Conservation (phyloP, 2,329 filamentous ascomycete genomes). For the Cladobotryum protrusum region DNA sequence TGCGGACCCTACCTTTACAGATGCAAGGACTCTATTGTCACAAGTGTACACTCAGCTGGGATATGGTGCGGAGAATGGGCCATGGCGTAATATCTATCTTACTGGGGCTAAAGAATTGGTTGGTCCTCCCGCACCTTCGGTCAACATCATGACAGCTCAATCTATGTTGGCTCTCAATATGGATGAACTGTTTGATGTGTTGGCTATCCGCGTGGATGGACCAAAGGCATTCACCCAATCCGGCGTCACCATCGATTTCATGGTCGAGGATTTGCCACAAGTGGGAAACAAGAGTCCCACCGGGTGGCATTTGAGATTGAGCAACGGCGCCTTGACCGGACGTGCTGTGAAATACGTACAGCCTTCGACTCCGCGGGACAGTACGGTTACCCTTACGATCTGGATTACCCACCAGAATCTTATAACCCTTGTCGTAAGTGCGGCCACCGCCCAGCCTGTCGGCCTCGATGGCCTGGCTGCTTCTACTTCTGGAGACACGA, state of each 20-base stretch:
- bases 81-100: constrained; percentile 6
- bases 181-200: not conserved
- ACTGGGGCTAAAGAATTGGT: constrained; percentile 21
- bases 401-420: not conserved
- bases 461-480: not conserved
- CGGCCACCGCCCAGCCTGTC: not conserved
- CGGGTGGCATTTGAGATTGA: constrained; percentile 6
- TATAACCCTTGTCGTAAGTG: not conserved
- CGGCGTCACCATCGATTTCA: constrained; percentile 3
- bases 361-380: not conserved
- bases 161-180: not conserved
- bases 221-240: not conserved
- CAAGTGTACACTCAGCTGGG: constrained; percentile 19
- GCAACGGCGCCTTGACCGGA: constrained; percentile 9
- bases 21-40: constrained; percentile 21
- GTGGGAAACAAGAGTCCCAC: not conserved
- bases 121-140: not conserved
- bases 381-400: not conserved
- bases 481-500: not conserved
- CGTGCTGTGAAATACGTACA: not conserved
- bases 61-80: not conserved
- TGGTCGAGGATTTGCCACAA: not conserved
- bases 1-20: constrained; percentile 18
- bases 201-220: not conserved
- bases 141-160: not conserved